phyloP scores from a whole-genome alignment of 768 basidiomycete genomes.

The Tephrocybe sp. region DNA sequence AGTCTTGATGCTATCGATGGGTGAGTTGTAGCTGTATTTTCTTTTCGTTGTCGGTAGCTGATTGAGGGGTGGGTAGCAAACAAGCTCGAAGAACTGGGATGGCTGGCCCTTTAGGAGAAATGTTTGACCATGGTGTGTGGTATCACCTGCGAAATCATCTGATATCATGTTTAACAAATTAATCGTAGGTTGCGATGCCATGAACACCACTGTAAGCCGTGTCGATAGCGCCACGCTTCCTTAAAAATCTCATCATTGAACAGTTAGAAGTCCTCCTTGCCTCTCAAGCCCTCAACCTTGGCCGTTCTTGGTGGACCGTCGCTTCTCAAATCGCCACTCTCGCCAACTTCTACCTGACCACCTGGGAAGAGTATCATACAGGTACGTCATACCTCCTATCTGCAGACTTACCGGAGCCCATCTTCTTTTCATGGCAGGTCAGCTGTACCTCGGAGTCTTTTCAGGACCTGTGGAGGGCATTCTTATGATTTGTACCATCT shows the following conservation, averaged over 20 bases:
- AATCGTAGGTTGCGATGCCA: constrained; percentile 77
- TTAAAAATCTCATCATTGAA: not conserved
- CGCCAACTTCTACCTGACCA: constrained; percentile 79
- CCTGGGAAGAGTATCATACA: constrained; percentile 88
- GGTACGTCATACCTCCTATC: constrained; percentile 36
- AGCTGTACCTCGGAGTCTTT: constrained; percentile 87
- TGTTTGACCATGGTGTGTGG: constrained; percentile 91
- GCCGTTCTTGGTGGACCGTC: constrained; percentile 97
- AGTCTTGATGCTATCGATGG: constrained; percentile 87
- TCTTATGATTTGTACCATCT: constrained; percentile 77
- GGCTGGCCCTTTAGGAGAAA: constrained; percentile 95
- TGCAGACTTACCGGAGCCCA: not conserved
- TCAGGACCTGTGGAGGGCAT: constrained; percentile 98
- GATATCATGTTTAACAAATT: not conserved
- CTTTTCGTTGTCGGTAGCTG: constrained; percentile 1
- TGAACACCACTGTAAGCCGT: constrained; percentile 82
- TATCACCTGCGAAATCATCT: not conserved
- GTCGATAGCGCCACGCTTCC: too few relatives aligned
- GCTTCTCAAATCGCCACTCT: constrained; percentile 75
- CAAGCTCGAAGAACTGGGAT: constrained; percentile 95
- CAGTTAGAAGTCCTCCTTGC: constrained; percentile 87
- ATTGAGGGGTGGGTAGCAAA: constrained; percentile 50
- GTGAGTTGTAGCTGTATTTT: constrained; percentile 38
- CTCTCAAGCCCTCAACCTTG: constrained; percentile 83
- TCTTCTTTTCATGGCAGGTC: constrained; percentile 53